These are phyloP conservation scores for Mucor lusitanicus DNA, from an alignment of 371 early-diverging fungal species.

Conservation along the genomic window DNA sequence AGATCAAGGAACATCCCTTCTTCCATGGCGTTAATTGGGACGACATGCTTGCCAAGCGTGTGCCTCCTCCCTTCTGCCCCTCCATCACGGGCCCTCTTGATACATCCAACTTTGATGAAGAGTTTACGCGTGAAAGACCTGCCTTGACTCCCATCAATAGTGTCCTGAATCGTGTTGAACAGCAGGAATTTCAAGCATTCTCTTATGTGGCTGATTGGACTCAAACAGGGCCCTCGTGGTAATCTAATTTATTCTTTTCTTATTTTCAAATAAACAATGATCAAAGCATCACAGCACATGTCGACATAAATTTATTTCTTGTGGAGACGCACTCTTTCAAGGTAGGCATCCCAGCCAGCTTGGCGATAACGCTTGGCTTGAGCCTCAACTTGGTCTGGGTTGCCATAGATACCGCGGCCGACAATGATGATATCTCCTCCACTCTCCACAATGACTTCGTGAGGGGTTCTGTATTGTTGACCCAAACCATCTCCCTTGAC, in stretches of 20 bases:
- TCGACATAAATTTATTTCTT: constrained; percentile 18
- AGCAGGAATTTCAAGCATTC: constrained; percentile 91
- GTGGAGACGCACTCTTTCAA: constrained; percentile 53
- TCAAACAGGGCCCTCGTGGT: constrained; percentile 8
- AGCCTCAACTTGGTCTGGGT: constrained; percentile 65
- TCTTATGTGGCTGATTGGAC: constrained; percentile 91
- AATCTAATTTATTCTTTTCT: neutral
- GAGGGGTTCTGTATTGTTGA: constrained; percentile 93
- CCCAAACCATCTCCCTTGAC: constrained; percentile 86
- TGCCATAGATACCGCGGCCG: constrained; percentile 93
- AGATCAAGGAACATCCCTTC: constrained; percentile 93
- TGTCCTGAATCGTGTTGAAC: constrained; percentile 76
- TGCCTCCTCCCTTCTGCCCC: constrained; percentile 91
- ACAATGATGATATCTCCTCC: constrained; percentile 96
- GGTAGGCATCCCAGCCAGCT: constrained; percentile 95
- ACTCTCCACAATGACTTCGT: constrained; percentile 80
- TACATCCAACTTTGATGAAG: constrained; percentile 94
- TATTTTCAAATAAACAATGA: constrained; percentile 4
- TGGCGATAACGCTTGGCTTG: constrained; percentile 85
- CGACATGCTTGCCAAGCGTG: constrained; percentile 78
- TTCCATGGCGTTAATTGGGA: constrained; percentile 95
- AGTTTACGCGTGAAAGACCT: constrained; percentile 90
- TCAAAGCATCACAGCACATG: too few relatives aligned
- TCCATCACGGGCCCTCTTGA: constrained; percentile 77
- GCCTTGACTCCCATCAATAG: constrained; percentile 86